These are phyloP conservation scores for Artomyces pyxidatus DNA, from an alignment of 768 basidiomycete species.

Conservation along the genomic window DNA sequence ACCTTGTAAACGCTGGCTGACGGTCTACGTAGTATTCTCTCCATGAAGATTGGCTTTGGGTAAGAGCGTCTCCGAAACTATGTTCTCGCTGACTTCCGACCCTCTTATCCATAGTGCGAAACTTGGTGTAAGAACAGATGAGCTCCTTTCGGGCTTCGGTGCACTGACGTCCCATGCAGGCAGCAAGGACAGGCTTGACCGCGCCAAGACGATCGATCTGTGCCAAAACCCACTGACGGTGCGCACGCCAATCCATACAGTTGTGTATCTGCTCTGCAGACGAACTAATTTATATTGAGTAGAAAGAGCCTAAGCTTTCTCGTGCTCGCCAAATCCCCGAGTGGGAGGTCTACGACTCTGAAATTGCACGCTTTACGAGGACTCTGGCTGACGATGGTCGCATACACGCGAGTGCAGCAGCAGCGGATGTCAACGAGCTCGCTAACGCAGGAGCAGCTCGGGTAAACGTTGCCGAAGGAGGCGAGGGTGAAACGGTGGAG, in stretches of 20 bases:
- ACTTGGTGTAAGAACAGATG: conserved; percentile 83
- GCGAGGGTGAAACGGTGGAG: too few species aligned
- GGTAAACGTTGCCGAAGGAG: too few species aligned
- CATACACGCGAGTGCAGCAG: conserved; percentile 58
- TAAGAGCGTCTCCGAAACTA: too few species aligned
- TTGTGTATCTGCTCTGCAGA: not conserved
- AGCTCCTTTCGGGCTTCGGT: too few species aligned
- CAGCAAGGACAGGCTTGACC: conserved; percentile 73
- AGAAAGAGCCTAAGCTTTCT: conserved; percentile 96
- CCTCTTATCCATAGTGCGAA: conserved; percentile 52
- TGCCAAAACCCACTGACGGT: conserved; percentile 96
- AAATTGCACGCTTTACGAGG: conserved; percentile 79
- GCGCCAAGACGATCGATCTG: conserved; percentile 86
- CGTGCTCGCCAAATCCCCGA: conserved; percentile 94
- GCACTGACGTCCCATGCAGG: too few species aligned
- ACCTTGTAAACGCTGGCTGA: conserved; percentile 3
- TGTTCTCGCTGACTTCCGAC: not conserved
- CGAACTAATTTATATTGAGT: conserved; percentile 9
- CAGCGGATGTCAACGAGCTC: conserved; percentile 61
- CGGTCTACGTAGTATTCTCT: conserved; percentile 59
- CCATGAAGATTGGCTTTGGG: conserved; percentile 95
- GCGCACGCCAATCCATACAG: too few species aligned
- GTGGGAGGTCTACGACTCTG: conserved; percentile 91
- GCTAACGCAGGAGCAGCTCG: conserved; percentile 49
- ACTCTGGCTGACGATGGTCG: conserved; percentile 62